These are phyloP conservation scores for Saccharomyces hybrid DNA, from an alignment of 1,139 yeast species.

Conservation along the genomic window DNA sequence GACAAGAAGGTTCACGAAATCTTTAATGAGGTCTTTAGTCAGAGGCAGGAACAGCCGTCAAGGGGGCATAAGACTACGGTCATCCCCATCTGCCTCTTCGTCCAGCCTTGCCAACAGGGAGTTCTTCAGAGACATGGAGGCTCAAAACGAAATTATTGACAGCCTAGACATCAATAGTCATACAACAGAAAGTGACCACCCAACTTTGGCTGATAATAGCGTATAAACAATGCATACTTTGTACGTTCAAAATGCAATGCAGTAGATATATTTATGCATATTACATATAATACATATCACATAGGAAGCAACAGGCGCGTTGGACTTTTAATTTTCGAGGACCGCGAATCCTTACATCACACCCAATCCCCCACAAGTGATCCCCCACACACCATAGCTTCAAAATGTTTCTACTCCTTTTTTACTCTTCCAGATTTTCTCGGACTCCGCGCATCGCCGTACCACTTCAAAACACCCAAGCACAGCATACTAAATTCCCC, in stretches of 20 bases:
- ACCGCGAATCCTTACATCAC: neutral
- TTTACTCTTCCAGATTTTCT: neutral
- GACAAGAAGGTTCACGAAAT: neutral
- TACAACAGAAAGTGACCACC: constrained; percentile 4
- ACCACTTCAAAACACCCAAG: neutral
- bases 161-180: constrained; percentile 21
- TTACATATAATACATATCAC: neutral
- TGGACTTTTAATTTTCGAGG: neutral
- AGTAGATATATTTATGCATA: neutral
- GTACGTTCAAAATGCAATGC: neutral
- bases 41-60: neutral
- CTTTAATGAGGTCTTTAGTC: neutral
- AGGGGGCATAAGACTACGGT: constrained; percentile 6
- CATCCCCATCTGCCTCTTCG: constrained; percentile 3
- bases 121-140: constrained; percentile 28
- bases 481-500: neutral
- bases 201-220: neutral
- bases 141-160: constrained; percentile 29
- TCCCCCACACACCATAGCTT: neutral
- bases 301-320: neutral
- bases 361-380: neutral
- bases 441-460: neutral
- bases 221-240: neutral
- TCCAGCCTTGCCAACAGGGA: neutral
- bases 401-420: neutral